A percentile compares a stretch with the other conserved stretches of the same genome.
Conservation (phyloP, 495 filamentous ascomycete genomes). For the Paragyromitra xinjiangensis region DNA sequence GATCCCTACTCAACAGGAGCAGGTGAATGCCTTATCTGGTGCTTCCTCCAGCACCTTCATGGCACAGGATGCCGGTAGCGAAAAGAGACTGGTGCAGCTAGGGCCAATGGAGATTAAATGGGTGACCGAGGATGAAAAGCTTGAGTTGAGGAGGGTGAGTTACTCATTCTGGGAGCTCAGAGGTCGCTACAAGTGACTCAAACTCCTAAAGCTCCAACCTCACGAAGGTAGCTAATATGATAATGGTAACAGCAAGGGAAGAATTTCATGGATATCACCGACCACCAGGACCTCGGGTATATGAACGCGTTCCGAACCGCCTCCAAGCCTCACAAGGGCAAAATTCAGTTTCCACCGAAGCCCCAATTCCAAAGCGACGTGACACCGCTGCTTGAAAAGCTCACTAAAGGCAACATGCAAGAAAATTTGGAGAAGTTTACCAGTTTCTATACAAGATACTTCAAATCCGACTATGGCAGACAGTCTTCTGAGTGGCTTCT, state of each 20-base stretch:
- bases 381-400: constrained; percentile 68
- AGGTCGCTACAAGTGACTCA: neutral
- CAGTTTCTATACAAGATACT: constrained; percentile 87
- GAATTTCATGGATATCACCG: constrained; percentile 96
- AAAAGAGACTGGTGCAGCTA: constrained; percentile 84
- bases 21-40: constrained; percentile 36
- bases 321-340: constrained; percentile 59
- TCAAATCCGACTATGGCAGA: constrained; percentile 83
- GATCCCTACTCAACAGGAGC: constrained; percentile 46
- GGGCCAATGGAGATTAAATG: constrained; percentile 81
- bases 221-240: constrained; percentile 5
- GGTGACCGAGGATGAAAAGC: constrained; percentile 95
- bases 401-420: constrained; percentile 80
- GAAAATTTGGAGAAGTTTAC: constrained; percentile 80
- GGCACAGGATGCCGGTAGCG: constrained; percentile 57
- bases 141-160: constrained; percentile 80
- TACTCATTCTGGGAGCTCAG: neutral
- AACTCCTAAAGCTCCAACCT: neutral
- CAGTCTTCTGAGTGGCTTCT: constrained; percentile 91
- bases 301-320: constrained; percentile 57
- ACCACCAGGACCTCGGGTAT: constrained; percentile 68
- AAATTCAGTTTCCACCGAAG: constrained; percentile 71
- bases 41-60: constrained; percentile 42
- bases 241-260: constrained; percentile 70
- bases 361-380: constrained; percentile 73